Percentiles rank a stretch among this genome's conserved stretches.
Evolutionary conservation across 148 eudicot species (phyloP).

Genomic region (Arctostaphylos glauca): DNA sequence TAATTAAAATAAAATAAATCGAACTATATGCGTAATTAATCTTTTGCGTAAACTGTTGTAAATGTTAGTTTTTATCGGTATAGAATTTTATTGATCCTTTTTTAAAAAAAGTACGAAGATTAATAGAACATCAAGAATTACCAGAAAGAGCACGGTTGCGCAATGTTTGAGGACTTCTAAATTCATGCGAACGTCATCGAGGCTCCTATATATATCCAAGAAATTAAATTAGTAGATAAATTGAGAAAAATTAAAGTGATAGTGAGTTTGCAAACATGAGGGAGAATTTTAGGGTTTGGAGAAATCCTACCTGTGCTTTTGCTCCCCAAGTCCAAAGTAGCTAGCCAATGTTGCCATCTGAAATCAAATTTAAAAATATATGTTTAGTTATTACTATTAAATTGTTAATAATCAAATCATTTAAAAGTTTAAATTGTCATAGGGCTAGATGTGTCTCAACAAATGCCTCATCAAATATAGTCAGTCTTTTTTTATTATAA

Average conservation of each 20-base stretch:
- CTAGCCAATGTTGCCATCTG: conserved; percentile 92
- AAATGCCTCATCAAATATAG: too few relatives aligned
- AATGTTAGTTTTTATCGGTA: too few relatives aligned
- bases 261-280: neutral
- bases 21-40: neutral
- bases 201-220: conserved; percentile 49
- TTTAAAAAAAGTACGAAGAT: too few relatives aligned
- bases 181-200: conserved; percentile 92
- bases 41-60: too few relatives aligned
- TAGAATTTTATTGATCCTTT: too few relatives aligned
- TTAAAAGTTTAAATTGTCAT: too few relatives aligned
- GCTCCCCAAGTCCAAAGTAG: conserved; percentile 91
- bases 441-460: too few relatives aligned
- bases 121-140: conserved; percentile 15
- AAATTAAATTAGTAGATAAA: neutral
- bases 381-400: neutral
- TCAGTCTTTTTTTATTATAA: too few relatives aligned
- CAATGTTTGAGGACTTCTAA: conserved; percentile 92
- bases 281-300: too few relatives aligned
- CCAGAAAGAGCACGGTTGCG: conserved; percentile 89
- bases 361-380: neutral
- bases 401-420: too few relatives aligned
- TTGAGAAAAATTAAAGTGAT: neutral
- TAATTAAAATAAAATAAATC: neutral
- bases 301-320: conserved; percentile 70